Evolutionary conservation across 2,329 filamentous ascomycete genomes (phyloP).

Genomic region (Tolypocladium ovalisporum): DNA sequence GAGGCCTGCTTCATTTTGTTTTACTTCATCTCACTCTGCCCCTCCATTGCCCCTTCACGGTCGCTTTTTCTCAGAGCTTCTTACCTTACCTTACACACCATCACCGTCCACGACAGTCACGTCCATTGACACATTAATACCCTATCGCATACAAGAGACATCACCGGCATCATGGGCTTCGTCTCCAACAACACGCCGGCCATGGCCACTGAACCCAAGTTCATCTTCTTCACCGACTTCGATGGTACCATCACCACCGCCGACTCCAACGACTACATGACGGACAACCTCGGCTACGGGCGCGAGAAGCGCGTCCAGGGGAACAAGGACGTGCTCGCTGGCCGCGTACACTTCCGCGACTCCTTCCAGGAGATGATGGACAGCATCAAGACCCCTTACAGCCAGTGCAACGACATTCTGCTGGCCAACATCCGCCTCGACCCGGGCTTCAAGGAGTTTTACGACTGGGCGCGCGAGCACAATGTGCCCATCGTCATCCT

Average conservation of each 20-base stretch:
- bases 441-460: conserved; percentile 80
- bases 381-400: conserved; percentile 68
- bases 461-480: conserved; percentile 66
- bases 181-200: conserved; percentile 38
- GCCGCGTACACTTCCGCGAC: conserved; percentile 65
- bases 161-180: conserved; percentile 29
- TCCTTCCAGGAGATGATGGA: conserved; percentile 89
- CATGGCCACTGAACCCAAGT: conserved; percentile 61
- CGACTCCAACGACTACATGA: conserved; percentile 62
- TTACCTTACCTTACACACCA: background rate
- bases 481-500: conserved; percentile 90
- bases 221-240: conserved; percentile 98
- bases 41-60: conserved; percentile 2
- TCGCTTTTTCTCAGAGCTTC: background rate
- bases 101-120: background rate
- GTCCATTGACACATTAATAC: background rate
- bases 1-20: background rate
- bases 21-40: conserved; percentile 1
- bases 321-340: conserved; percentile 68
- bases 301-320: conserved; percentile 55
- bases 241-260: conserved; percentile 84
- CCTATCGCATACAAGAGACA: background rate
- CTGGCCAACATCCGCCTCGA: conserved; percentile 79
- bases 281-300: conserved; percentile 86
- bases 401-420: conserved; percentile 70